Percentiles rank a stretch among this genome's conserved stretches.
Conservation (phyloP, 306 rosid species). For the Citrullus amarus region DNA sequence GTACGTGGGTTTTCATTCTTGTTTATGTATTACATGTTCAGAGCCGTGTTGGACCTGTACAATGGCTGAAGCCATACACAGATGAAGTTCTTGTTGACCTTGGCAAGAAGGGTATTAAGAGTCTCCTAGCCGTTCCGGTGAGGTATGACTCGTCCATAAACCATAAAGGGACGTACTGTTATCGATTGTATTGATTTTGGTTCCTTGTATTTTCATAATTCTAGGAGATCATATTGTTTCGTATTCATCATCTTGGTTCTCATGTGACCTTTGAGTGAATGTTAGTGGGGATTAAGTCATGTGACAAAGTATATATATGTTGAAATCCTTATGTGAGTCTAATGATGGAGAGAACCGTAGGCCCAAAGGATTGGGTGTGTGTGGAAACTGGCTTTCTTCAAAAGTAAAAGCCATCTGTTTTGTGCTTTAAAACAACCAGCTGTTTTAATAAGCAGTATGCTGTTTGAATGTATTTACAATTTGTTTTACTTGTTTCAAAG, state of each 20-base stretch:
- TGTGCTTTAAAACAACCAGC: background rate
- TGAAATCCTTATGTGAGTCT: background rate
- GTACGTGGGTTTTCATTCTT: background rate
- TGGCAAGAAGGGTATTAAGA: conserved; percentile 84
- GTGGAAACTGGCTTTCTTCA: background rate
- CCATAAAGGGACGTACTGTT: background rate
- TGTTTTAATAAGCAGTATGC: background rate
- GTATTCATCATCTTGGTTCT: background rate
- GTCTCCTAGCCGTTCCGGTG: conserved; percentile 95
- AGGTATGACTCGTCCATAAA: conserved; percentile 35
- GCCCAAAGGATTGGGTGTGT: background rate
- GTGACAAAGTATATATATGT: background rate
- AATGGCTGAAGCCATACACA: conserved; percentile 97
- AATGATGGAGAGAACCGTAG: background rate
- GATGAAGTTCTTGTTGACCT: conserved; percentile 95
- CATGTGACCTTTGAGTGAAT: background rate
- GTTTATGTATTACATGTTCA: conserved; percentile 8
- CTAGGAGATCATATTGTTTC: background rate
- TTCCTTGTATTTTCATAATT: background rate
- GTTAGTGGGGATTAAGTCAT: background rate
- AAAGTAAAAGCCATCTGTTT: background rate
- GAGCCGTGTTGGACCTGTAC: conserved; percentile 99
- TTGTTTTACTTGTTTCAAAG: background rate
- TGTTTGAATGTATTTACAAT: background rate
- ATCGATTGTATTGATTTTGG: background rate